Conservation (phyloP, 2,329 filamentous ascomycete species). For the Sclerotinia subarctica region DNA sequence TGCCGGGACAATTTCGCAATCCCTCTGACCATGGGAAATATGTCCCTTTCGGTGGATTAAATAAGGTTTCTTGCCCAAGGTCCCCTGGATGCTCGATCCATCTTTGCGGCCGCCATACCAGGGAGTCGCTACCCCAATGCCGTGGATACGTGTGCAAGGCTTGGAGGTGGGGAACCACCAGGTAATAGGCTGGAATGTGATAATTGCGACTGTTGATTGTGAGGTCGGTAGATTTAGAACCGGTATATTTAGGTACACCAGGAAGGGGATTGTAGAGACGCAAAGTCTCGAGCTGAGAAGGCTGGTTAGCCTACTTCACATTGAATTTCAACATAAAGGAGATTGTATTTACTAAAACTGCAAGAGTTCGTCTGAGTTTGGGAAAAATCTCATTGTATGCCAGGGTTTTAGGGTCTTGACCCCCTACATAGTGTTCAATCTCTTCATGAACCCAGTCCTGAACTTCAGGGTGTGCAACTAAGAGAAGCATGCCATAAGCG, state of each 20-base stretch:
- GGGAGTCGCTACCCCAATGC: conserved; percentile 27
- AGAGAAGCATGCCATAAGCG: conserved; percentile 27
- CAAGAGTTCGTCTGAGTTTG: conserved; percentile 41
- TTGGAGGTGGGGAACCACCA: conserved; percentile 39
- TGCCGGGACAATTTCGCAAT: conserved; percentile 25
- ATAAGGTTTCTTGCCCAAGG: neutral
- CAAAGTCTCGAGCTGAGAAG: conserved; percentile 44
- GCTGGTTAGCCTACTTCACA: neutral
- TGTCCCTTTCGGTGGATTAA: conserved; percentile 19
- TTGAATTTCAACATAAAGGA: neutral
- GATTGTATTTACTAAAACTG: conserved; percentile 38
- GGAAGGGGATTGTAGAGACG: conserved; percentile 52
- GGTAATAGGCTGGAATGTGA: conserved; percentile 34
- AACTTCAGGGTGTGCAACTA: conserved; percentile 24
- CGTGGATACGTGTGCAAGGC: conserved; percentile 21
- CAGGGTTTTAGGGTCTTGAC: conserved; percentile 35
- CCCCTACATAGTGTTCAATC: conserved; percentile 18
- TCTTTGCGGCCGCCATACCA: conserved; percentile 23
- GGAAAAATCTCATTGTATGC: conserved; percentile 41
- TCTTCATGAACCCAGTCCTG: conserved; percentile 24
- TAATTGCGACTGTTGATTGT: neutral
- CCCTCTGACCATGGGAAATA: conserved; percentile 27
- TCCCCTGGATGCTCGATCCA: conserved; percentile 24
- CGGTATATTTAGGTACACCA: conserved; percentile 50
- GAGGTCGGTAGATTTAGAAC: conserved; percentile 20